Evolutionary conservation across 495 filamentous ascomycete species (phyloP), one percentile per base, ranked within the genome.

Genomic region (Acidiella bohemica): DNA sequence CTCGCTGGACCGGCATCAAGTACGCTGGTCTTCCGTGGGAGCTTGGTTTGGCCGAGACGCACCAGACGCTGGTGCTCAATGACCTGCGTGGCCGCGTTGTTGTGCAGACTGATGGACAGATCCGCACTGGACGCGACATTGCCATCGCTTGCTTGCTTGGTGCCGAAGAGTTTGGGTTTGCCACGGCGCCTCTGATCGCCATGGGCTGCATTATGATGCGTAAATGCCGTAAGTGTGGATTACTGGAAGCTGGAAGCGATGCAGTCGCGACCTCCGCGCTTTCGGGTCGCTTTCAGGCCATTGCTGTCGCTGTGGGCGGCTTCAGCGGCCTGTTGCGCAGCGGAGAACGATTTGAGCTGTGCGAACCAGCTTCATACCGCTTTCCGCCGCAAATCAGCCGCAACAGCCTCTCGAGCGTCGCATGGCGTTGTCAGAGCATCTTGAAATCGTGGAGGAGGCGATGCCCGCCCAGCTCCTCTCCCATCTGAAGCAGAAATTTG

Each of bases 1-100:
- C 90, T 28, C 71, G 90, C 53, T 99, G 90, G 90, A 99, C 90
- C 57, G 90, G 90, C 65, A 99, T 99, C 75, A 96, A 96, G 64
- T 96, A 96, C 60, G 90, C 92, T 47, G 90, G 90, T 67, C 75
- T 96, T 28, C 92, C 90, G 8, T 99, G 90, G 90, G 90, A 99
- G 60, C 61, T 99, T 52, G 90, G 90, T 73, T 78, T 99, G 40
- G 90, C 90, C 0, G 90, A 99, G 63, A 99, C 90, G 21, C 90
- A 99, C 59, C 90, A 99, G 62, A 99, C 90, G 4, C 67, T 99
- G n/a, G 90, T 99, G 12, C 70, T 99, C 19, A 99, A 99, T 57
- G 90, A 99, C 59, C 74, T 99, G 5, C 81, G 90, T 67, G 90
- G 90, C 17, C 85, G 90, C 68, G 85, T 95, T 39, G 76, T 96